A percentile compares a stretch with the other conserved stretches of the same genome.
Evolutionary conservation across 1,139 yeast genomes (phyloP).

Genomic region (Ashbya aceris): DNA sequence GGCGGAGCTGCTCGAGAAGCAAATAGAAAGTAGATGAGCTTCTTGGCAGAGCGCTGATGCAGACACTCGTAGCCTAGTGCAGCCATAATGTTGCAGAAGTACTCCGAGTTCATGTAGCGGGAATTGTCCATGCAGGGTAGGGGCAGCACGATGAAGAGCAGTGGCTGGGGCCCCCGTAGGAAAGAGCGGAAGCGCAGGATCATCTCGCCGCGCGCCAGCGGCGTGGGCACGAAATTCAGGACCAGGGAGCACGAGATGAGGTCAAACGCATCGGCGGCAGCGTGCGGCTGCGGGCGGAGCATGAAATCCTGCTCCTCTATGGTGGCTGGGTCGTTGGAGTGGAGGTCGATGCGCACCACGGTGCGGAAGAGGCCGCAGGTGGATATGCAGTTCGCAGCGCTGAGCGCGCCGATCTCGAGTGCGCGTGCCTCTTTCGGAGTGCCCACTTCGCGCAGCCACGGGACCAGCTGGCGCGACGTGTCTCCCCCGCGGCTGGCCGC

Average conservation of each 20-base stretch:
- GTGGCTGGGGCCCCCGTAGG: slow-evolving; percentile 30
- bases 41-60: slow-evolving; percentile 50
- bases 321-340: slow-evolving; percentile 60
- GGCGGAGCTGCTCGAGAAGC: slow-evolving; percentile 31
- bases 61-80: slow-evolving; percentile 48
- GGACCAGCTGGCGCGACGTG: slow-evolving; percentile 63
- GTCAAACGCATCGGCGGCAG: slow-evolving; percentile 42
- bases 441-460: slow-evolving; percentile 47
- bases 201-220: slow-evolving; percentile 69
- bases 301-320: slow-evolving; percentile 77
- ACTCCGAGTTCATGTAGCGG: slow-evolving; percentile 52
- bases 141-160: slow-evolving; percentile 74
- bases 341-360: slow-evolving; percentile 64
- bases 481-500: slow-evolving; percentile 75
- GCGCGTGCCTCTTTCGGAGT: slow-evolving; percentile 34
- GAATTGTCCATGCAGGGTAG: slow-evolving; percentile 79
- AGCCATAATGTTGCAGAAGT: slow-evolving; percentile 38
- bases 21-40: slow-evolving; percentile 72
- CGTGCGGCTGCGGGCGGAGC: slow-evolving; percentile 55
- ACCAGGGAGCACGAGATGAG: slow-evolving; percentile 78
- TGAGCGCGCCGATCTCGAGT: slow-evolving; percentile 75
- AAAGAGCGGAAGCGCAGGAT: slow-evolving; percentile 50
- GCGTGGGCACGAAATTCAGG: slow-evolving; percentile 75
- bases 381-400: slow-evolving; percentile 61
- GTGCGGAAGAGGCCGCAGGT: slow-evolving; percentile 40